Base-by-base conservation (phyloP, 2,329 filamentous ascomycete species). In the Neonectria coccinea region DNA sequence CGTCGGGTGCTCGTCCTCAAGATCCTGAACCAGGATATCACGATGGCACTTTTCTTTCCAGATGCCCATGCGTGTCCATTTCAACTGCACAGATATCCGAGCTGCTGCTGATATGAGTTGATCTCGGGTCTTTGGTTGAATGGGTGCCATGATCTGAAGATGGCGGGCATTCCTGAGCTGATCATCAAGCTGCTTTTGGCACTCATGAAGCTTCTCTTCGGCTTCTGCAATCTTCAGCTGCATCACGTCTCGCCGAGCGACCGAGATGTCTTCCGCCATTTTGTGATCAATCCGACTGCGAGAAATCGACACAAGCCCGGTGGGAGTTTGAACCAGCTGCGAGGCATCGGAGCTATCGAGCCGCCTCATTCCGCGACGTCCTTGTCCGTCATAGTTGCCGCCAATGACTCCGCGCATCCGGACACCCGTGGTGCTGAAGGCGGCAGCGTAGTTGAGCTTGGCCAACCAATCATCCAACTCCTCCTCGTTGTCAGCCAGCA, bases 401-500 rank as follows among this genome's bases (percentile, higher is more conserved):
- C 92, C 94, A 56, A 96, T 86, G 61, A 97, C 91, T 22, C 94
- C 94, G 71, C 95, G 88, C 85, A 97, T 97, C 47, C 93, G 88
- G 6, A 98, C 93, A 12, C 95, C 94, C 6, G 94, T 93, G 0
- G 94, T 97, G 70, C 93, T 88, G 78, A 98, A 98, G 1, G 96
- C 93, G 9, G 96, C 94, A 36, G 95, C 95, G 76, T 98, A 98
- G 77, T 99, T 99, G 65, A 99, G 86, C 74, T 97, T 96, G 8
- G 92, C 92, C 29, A 99, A 83, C 96, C 96, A 99, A 76, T 99
- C 96, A 73, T 97, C 97, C 86, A 97, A 90, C 73, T 99, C 96
- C 1, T 88, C 84, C 73, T 99, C 96, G 57, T 89, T 93, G 72
- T 97, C 94, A 5, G 96, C 95, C 18, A 98, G 83, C 41, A 99